phyloP scores from a whole-genome alignment of 345 rosid genomes.

The Brassica napus region DNA sequence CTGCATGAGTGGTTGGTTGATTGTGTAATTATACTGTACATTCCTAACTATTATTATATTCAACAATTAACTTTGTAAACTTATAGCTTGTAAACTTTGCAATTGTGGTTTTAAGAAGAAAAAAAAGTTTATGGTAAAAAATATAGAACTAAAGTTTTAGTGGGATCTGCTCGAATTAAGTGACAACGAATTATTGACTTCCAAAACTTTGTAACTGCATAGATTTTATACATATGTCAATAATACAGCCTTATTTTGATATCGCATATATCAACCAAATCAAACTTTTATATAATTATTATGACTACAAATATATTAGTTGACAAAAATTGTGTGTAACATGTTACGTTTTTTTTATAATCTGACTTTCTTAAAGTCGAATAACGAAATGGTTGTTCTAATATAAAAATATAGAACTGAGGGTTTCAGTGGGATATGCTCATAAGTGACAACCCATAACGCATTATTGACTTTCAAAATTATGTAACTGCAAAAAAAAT shows the following conservation, averaged over 20 bases:
- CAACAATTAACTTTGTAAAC: neutral
- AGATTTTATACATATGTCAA: neutral
- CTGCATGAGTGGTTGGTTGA: neutral
- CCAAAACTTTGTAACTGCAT: neutral
- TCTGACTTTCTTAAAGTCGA: neutral
- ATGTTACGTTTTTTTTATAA: neutral
- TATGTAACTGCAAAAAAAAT: neutral
- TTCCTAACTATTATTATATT: neutral
- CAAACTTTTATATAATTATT: neutral
- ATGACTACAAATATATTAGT: neutral
- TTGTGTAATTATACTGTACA: neutral
- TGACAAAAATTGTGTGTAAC: neutral
- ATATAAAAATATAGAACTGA: neutral
- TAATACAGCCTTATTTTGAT: neutral
- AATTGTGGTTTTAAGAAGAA: neutral
- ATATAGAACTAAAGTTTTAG: neutral
- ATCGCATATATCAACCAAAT: neutral
- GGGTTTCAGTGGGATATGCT: slow-evolving; percentile 10
- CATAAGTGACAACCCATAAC: slow-evolving; percentile 19
- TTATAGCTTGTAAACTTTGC: neutral
- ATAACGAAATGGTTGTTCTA: neutral
- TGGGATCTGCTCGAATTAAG: neutral
- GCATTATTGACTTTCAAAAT: slow-evolving; percentile 15
- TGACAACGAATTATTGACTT: slow-evolving; percentile 22
- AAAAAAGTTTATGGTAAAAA: neutral